Percentiles rank a stretch among this genome's conserved stretches.
phyloP scores from a whole-genome alignment of 2,329 filamentous ascomycete genomes.

The Emmonsiellopsis sp. region DNA sequence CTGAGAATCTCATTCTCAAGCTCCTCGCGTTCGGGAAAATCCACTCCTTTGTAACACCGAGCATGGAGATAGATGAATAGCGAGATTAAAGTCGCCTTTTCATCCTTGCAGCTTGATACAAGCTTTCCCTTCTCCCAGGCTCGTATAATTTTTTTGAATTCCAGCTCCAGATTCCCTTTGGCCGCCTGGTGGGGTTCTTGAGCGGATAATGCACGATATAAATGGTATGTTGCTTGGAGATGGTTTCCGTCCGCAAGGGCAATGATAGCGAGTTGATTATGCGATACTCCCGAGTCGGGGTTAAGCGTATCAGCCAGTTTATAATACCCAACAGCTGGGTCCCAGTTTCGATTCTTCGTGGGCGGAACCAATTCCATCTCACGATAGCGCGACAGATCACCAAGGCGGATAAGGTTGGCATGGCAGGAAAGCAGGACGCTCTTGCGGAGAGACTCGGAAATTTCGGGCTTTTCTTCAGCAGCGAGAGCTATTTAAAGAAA shows the following conservation, averaged over 20 bases:
- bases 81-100: conserved; percentile 56
- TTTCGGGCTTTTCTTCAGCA: conserved; percentile 37
- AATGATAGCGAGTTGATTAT: conserved; percentile 87
- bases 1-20: conserved; percentile 78
- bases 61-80: conserved; percentile 87
- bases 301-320: conserved; percentile 68
- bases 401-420: conserved; percentile 73
- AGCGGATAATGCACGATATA: conserved; percentile 74
- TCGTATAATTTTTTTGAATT: conserved; percentile 60
- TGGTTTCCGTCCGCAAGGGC: conserved; percentile 67
- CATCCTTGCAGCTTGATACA: conserved; percentile 16
- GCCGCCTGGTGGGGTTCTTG: conserved; percentile 67
- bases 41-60: conserved; percentile 67
- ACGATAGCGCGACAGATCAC: conserved; percentile 83
- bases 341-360: conserved; percentile 66
- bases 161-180: conserved; percentile 64
- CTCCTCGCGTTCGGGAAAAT: conserved; percentile 67
- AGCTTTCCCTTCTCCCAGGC: conserved; percentile 50
- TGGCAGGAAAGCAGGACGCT: conserved; percentile 67
- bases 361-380: conserved; percentile 54
- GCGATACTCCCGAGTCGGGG: conserved; percentile 69
- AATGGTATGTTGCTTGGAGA: conserved; percentile 77
- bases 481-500: conserved; percentile 25
- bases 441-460: conserved; percentile 44
- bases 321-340: conserved; percentile 76